A percentile compares a stretch with the other conserved stretches of the same genome.
phyloP scores from a whole-genome alignment of 208 protist species.

The Acanthamoeba rhysodes region DNA sequence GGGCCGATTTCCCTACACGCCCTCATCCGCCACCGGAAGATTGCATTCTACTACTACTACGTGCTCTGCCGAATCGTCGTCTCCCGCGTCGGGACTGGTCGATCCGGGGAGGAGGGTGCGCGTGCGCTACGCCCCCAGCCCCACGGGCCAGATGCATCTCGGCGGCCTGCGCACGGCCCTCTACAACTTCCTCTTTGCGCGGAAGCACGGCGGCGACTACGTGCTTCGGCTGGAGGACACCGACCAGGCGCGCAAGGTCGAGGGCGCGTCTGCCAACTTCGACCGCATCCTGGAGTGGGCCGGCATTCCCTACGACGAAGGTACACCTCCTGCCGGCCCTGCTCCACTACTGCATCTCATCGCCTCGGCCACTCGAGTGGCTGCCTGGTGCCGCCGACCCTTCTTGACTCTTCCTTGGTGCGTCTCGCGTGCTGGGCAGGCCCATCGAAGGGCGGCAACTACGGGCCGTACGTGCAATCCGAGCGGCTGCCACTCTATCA shows the following conservation, averaged over 20 bases:
- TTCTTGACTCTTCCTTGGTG: not conserved
- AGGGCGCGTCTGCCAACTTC: constrained; percentile 82
- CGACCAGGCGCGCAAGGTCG: constrained; percentile 84
- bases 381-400: not conserved
- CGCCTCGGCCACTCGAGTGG: no score
- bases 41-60: not conserved
- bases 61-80: not conserved
- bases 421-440: not conserved
- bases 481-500: constrained; percentile 83
- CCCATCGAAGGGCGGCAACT: constrained; percentile 65
- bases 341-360: no score
- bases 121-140: constrained; percentile 90
- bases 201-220: constrained; percentile 88
- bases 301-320: constrained; percentile 82
- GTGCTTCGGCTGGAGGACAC: constrained; percentile 93
- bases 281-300: constrained; percentile 84
- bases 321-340: not conserved
- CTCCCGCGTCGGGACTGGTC: not conserved
- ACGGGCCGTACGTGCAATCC: constrained; percentile 80
- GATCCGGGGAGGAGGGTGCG: constrained; percentile 76
- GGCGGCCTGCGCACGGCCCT: constrained; percentile 92
- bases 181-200: constrained; percentile 91
- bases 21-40: not conserved
- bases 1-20: no score
- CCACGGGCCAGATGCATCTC: constrained; percentile 90